phyloP scores from a whole-genome alignment of 768 basidiomycete species.

The Cystobasidium tubakii region DNA sequence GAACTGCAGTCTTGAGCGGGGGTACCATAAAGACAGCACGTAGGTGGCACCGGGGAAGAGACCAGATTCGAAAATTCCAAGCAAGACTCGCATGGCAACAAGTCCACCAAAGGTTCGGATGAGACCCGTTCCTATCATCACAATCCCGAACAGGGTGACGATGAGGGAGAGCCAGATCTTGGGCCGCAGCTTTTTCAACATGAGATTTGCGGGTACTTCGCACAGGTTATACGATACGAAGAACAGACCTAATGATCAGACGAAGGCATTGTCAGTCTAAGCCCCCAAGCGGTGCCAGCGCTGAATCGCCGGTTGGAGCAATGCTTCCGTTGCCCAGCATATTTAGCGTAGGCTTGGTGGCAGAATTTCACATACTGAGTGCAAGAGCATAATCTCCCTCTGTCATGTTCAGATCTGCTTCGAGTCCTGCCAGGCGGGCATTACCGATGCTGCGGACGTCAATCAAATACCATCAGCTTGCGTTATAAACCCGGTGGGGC shows the following conservation, averaged over 20 bases:
- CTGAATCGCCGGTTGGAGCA: too few relatives aligned
- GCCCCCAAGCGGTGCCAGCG: too few relatives aligned
- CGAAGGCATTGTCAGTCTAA: too few relatives aligned
- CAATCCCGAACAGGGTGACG: slow-evolving; percentile 38
- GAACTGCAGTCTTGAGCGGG: slow-evolving; percentile 40
- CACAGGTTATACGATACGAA: slow-evolving; percentile 31
- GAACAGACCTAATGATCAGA: background rate
- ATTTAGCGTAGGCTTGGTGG: background rate
- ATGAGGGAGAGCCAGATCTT: slow-evolving; percentile 41
- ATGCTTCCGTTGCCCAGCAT: too few relatives aligned
- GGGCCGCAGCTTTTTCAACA: slow-evolving; percentile 39
- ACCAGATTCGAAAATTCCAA: slow-evolving; percentile 37
- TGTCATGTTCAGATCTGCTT: slow-evolving; percentile 41
- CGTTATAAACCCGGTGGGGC: background rate
- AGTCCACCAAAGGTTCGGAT: slow-evolving; percentile 40
- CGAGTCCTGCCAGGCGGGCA: slow-evolving; percentile 39
- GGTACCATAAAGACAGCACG: slow-evolving; percentile 38
- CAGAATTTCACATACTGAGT: slow-evolving; percentile 13
- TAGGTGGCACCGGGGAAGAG: slow-evolving; percentile 37
- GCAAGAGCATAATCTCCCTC: slow-evolving; percentile 40
- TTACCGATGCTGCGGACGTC: slow-evolving; percentile 38
- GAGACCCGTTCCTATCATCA: slow-evolving; percentile 21
- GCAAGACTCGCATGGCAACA: slow-evolving; percentile 39
- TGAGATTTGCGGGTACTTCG: slow-evolving; percentile 42
- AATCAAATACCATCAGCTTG: background rate